A percentile compares a stretch with the other conserved stretches of the same genome.
These are phyloP conservation scores for Oenanthe javanica DNA, from an alignment of 140 eudicot species.

Conservation along the genomic window DNA sequence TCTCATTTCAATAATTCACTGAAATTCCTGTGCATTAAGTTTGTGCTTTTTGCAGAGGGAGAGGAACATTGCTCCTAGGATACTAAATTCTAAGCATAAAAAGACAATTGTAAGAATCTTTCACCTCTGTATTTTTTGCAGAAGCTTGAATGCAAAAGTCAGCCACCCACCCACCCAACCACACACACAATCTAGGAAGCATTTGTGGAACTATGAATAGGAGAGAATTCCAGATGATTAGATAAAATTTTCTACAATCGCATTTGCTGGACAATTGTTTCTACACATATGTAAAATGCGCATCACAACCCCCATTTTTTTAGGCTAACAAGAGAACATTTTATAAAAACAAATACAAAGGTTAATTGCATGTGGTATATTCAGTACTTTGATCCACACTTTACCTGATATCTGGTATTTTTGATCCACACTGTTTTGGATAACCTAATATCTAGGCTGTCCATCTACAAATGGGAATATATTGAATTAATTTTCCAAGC, in stretches of 20 bases:
- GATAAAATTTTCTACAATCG: not conserved
- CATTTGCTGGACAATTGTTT: not conserved
- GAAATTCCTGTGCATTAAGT: not conserved
- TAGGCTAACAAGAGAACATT: not conserved
- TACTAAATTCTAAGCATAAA: not conserved
- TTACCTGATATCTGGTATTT: not conserved
- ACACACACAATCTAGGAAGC: not conserved
- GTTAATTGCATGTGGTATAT: not conserved
- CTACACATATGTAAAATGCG: not conserved
- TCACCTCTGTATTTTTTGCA: not conserved
- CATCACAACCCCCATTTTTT: not conserved
- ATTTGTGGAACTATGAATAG: not conserved
- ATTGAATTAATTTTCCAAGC: not conserved
- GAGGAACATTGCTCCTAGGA: not conserved
- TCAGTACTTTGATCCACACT: not conserved
- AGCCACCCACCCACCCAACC: not conserved
- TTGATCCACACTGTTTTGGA: not conserved
- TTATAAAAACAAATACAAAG: not conserved
- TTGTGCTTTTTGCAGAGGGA: not conserved
- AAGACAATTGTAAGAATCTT: slow-evolving; percentile 6
- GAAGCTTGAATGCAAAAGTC: not conserved
- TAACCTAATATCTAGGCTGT: not conserved
- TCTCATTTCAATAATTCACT: slow-evolving; percentile 3
- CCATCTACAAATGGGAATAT: not conserved
- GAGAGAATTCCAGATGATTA: not conserved